Evolutionary conservation across 257 asterid genomes (phyloP).

Genomic region (Voacanga thouarsii): DNA sequence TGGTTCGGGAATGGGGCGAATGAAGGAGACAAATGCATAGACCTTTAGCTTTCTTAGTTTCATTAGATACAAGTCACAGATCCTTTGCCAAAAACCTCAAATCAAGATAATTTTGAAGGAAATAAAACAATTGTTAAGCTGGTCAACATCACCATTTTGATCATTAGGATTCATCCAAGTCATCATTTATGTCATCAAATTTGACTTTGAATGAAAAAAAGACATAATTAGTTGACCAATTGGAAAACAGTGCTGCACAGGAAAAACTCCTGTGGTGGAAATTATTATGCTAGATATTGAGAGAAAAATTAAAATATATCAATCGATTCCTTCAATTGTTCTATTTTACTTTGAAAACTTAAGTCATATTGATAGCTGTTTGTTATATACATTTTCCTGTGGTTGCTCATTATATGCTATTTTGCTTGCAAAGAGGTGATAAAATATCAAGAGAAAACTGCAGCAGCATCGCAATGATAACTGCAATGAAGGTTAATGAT

Average conservation of each 20-base stretch:
- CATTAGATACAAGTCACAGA: no score
- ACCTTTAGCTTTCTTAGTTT: no score
- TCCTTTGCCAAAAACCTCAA: no score
- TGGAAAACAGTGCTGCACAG: no score
- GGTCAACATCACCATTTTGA: not conserved
- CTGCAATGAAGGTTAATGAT: slow-evolving; percentile 29
- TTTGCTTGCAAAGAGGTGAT: not conserved
- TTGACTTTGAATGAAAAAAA: no score
- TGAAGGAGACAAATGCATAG: not conserved
- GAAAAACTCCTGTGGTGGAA: no score
- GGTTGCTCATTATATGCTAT: not conserved
- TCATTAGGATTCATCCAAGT: not conserved
- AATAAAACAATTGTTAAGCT: not conserved
- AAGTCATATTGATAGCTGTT: not conserved
- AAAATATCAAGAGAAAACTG: not conserved
- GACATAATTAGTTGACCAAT: no score
- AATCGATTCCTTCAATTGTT: not conserved
- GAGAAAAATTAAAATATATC: not conserved
- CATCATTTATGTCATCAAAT: not conserved
- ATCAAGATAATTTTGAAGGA: no score
- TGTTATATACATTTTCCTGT: not conserved
- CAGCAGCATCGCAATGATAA: slow-evolving; percentile 9
- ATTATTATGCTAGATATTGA: not conserved
- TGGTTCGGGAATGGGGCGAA: not conserved
- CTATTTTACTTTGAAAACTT: not conserved